These are phyloP conservation scores for Colletotrichum chlorophyti DNA, from an alignment of 2,329 filamentous ascomycete genomes.

Conservation along the genomic window DNA sequence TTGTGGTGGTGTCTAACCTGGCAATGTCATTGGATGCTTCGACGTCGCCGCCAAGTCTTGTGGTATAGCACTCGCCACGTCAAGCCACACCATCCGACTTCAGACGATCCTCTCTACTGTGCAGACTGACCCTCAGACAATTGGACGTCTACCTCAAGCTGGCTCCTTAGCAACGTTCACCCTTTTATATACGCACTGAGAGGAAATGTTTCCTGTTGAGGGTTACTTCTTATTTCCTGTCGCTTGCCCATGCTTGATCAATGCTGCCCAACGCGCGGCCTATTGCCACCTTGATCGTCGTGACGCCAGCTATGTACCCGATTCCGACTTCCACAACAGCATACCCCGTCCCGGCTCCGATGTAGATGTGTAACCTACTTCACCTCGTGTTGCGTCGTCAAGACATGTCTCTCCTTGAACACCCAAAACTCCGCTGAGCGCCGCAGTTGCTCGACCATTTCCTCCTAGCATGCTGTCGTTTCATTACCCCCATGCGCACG, in stretches of 20 bases:
- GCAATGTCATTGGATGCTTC: no score
- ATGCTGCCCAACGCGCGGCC: slow-evolving; percentile 9
- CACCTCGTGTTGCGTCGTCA: no score
- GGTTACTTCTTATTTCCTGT: background rate
- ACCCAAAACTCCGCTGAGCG: no score
- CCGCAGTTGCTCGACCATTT: no score
- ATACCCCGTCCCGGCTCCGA: background rate
- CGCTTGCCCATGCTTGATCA: slow-evolving; percentile 1
- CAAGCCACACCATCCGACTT: slow-evolving; percentile 17
- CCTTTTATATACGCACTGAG: background rate
- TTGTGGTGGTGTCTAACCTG: background rate
- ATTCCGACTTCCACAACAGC: slow-evolving; percentile 5
- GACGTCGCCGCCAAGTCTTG: background rate
- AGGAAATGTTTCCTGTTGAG: background rate
- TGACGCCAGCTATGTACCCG: slow-evolving; percentile 7
- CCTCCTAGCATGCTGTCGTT: no score
- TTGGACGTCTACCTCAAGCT: no score
- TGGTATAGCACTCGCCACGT: slow-evolving; percentile 18
- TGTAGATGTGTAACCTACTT: no score
- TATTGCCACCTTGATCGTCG: slow-evolving; percentile 14
- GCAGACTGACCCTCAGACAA: no score
- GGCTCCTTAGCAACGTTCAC: no score
- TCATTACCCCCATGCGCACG: background rate
- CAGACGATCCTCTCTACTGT: background rate
- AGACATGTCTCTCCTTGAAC: no score